Conservation (phyloP, 306 rosid species). For the Benincasa hispida region DNA sequence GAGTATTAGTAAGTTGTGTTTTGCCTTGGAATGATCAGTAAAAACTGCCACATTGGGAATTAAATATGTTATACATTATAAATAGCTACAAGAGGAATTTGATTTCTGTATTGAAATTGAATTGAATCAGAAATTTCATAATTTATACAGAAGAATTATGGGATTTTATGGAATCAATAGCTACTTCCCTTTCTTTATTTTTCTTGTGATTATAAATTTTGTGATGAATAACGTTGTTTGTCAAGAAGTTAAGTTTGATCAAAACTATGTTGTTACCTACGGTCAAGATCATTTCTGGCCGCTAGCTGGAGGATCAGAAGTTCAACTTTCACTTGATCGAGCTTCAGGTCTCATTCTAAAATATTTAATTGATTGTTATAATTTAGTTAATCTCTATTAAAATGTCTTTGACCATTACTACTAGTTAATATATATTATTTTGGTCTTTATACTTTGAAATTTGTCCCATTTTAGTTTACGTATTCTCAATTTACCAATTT, state of each 20-base stretch:
- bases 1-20: not conserved
- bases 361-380: not conserved
- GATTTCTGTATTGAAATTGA: not conserved
- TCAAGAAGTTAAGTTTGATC: not conserved
- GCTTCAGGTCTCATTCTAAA: slow-evolving; percentile 2
- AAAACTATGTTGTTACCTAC: not conserved
- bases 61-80: not conserved
- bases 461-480: too few relatives aligned
- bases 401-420: too few relatives aligned
- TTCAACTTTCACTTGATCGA: slow-evolving; percentile 11
- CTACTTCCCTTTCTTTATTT: not conserved
- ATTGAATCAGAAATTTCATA: too few relatives aligned
- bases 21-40: not conserved
- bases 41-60: not conserved
- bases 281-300: not conserved
- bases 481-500: too few relatives aligned
- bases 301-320: not conserved
- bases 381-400: too few relatives aligned
- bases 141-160: not conserved
- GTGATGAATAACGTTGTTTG: not conserved
- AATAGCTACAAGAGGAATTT: not conserved
- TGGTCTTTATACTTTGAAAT: too few relatives aligned
- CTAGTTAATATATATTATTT: too few relatives aligned
- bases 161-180: not conserved
- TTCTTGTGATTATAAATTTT: not conserved